These are phyloP conservation scores for Mucor racemosus DNA, from an alignment of 371 early-diverging fungal genomes.

Conservation along the genomic window DNA sequence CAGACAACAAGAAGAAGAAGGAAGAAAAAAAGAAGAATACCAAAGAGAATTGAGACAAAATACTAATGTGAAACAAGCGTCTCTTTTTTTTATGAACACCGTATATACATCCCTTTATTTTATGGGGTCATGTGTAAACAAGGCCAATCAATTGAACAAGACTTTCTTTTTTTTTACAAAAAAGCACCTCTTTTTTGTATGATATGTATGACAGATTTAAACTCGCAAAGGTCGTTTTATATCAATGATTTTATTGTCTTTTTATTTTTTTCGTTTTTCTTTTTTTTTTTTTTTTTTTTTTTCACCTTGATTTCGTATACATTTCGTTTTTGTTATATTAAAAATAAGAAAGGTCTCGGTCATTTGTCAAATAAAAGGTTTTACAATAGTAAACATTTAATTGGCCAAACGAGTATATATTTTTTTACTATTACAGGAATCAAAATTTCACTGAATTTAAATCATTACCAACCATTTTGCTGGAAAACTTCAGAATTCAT, in stretches of 20 bases:
- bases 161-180: too few relatives aligned
- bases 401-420: neutral
- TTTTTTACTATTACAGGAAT: neutral
- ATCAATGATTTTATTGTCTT: too few relatives aligned
- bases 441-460: slow-evolving; percentile 1
- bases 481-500: neutral
- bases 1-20: slow-evolving; percentile 10
- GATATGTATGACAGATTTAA: neutral
- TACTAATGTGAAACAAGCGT: slow-evolving; percentile 1
- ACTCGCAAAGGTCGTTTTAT: neutral
- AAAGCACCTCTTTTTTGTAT: neutral
- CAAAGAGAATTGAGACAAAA: slow-evolving; percentile 7
- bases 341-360: neutral
- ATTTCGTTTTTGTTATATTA: neutral
- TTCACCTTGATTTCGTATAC: neutral
- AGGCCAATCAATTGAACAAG: neutral
- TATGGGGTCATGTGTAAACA: slow-evolving; percentile 5
- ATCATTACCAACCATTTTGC: neutral
- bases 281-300: too few relatives aligned
- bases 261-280: too few relatives aligned
- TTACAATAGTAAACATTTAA: neutral
- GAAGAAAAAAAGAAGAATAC: slow-evolving; percentile 7
- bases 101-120: neutral
- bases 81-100: slow-evolving; percentile 1
- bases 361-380: neutral